These are phyloP conservation scores for Neofusicoccum laricinum DNA, from an alignment of 2,329 filamentous ascomycete species.

Conservation along the genomic window DNA sequence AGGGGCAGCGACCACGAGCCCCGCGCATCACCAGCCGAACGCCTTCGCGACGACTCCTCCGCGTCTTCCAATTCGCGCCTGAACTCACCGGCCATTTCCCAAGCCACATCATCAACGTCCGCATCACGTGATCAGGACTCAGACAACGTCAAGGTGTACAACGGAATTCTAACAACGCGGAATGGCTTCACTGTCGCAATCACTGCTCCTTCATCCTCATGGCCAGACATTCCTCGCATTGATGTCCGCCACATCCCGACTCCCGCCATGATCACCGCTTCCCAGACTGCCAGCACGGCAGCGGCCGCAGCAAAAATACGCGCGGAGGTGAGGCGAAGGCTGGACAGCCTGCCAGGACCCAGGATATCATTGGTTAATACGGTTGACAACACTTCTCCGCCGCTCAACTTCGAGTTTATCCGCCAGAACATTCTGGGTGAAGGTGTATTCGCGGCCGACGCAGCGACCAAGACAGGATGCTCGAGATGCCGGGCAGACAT, in stretches of 20 bases:
- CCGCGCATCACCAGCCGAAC: slow-evolving; percentile 9
- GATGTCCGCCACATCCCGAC: slow-evolving; percentile 35
- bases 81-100: background rate
- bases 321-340: slow-evolving; percentile 33
- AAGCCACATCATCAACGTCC: background rate
- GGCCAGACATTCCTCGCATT: slow-evolving; percentile 24
- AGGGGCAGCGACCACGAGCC: slow-evolving; percentile 17
- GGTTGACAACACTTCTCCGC: slow-evolving; percentile 54
- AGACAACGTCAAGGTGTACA: slow-evolving; percentile 33
- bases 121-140: background rate
- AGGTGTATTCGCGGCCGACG: slow-evolving; percentile 59
- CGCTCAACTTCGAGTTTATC: slow-evolving; percentile 68
- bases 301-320: slow-evolving; percentile 37
- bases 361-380: slow-evolving; percentile 63
- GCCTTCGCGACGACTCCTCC: background rate
- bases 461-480: slow-evolving; percentile 67
- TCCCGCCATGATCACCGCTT: slow-evolving; percentile 32
- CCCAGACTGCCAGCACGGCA: slow-evolving; percentile 25
- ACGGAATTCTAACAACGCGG: slow-evolving; percentile 37
- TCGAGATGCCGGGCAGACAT: slow-evolving; percentile 56
- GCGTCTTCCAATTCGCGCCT: background rate
- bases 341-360: slow-evolving; percentile 30
- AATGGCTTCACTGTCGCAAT: slow-evolving; percentile 32
- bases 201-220: slow-evolving; percentile 14
- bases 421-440: slow-evolving; percentile 57